Evolutionary conservation across 768 basidiomycete species (phyloP).

Genomic region (Chlorophyllum brunneum): DNA sequence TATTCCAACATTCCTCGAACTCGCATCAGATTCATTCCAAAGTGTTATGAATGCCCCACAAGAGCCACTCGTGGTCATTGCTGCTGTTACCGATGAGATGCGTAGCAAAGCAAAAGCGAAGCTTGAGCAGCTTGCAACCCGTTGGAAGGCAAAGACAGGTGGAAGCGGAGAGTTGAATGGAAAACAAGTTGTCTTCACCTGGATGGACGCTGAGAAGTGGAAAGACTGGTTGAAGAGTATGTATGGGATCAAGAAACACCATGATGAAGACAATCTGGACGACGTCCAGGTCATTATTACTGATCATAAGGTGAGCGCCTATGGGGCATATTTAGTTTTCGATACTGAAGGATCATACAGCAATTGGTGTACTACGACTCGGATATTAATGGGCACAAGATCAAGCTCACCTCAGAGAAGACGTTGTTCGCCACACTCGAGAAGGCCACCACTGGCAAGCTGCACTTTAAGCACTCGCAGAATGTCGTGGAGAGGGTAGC

Average conservation of each 20-base stretch:
- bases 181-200: conserved; percentile 74
- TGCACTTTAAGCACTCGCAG: conserved; percentile 61
- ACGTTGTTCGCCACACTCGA: conserved; percentile 70
- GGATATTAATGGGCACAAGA: conserved; percentile 49
- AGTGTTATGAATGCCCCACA: conserved; percentile 81
- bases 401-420: conserved; percentile 48
- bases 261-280: conserved; percentile 26
- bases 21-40: conserved; percentile 77
- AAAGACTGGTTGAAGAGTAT: conserved; percentile 86
- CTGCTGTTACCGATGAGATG: conserved; percentile 37
- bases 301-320: conserved; percentile 65
- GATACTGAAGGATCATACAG: conserved; percentile 30
- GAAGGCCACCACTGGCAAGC: conserved; percentile 48
- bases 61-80: conserved; percentile 76
- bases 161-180: conserved; percentile 38
- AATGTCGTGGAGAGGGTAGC: conserved; percentile 65
- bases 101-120: conserved; percentile 41
- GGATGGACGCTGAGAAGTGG: conserved; percentile 89
- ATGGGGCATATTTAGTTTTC: not conserved
- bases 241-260: conserved; percentile 59
- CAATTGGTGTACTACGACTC: conserved; percentile 71
- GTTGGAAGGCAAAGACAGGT: conserved; percentile 50
- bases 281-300: conserved; percentile 62
- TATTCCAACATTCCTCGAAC: conserved; percentile 69
- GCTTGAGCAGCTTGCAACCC: conserved; percentile 48